Evolutionary conservation across 768 basidiomycete species (phyloP), one percentile per base, ranked within the genome.

Genomic region (Mycena galericulata): DNA sequence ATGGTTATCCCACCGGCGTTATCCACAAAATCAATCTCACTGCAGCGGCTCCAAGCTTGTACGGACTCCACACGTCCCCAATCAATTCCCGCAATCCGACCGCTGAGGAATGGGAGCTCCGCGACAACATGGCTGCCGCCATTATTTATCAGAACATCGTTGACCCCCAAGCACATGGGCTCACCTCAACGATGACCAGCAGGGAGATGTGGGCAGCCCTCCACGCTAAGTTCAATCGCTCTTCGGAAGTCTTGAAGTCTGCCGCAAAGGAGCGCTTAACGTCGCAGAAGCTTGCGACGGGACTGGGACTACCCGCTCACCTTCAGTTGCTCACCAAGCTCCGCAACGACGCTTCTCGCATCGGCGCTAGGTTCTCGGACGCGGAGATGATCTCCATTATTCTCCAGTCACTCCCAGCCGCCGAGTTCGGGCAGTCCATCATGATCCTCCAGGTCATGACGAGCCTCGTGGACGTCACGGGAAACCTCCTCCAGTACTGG

Each of bases 121-220:
- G 62, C 30, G 49, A 63, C 22, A 26, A 2, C 3, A 20, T 10
- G 17, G 40, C 32, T 26, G 22, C 32, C 5, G 43, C 62, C 17
- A 22, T 63, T 30, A 53, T 63, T 36, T 63, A 38, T 22, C 62
- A 63, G 50, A 63, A 63, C 22, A 26, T 63, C 22, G 22, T 10
- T 4, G 38, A 63, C 32, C 62, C 62, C 5, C 3, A 18, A 9
- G 32, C 49, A 2, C 62, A n/a, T n/a, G 32, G 32, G 4, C 40
- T 63, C 17, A 24, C 36, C 41, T 24, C 41, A 5, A 36, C 24
- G 5, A 15, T n/a, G n/a, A n/a, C n/a, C n/a, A n/a, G n/a, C n/a
- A n/a, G n/a, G n/a, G n/a, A n/a, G n/a, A n/a, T n/a, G n/a, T n/a
- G n/a, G n/a, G n/a, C n/a, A n/a, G n/a, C n/a, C n/a, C n/a, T n/a